phyloP scores from a whole-genome alignment of 1,284 basidiomycete genomes.

The Moniliophthora roreri region DNA sequence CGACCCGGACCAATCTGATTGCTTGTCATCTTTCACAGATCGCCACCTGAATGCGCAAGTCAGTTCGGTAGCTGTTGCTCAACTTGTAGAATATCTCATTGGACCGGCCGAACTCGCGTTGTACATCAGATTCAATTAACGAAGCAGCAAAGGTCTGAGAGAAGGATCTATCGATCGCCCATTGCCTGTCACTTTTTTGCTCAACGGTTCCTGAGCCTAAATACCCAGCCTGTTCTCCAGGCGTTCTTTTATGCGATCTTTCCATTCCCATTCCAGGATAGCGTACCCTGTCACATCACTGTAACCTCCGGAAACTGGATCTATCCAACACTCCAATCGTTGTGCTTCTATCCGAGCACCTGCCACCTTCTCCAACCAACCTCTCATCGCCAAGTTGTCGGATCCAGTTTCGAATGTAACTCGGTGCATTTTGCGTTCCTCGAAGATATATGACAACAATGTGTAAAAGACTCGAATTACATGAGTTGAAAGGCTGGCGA shows the following conservation, averaged over 20 bases:
- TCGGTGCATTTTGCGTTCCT: slow-evolving; percentile 6
- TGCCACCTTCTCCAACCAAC: slow-evolving; percentile 15
- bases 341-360: slow-evolving; percentile 12
- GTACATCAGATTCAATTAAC: background rate
- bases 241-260: slow-evolving; percentile 9
- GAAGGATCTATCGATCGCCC: background rate
- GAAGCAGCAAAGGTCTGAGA: background rate
- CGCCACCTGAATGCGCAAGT: slow-evolving; percentile 12
- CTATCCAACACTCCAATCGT: slow-evolving; percentile 12
- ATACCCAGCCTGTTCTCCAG: slow-evolving; percentile 13
- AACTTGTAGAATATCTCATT: background rate
- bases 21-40: slow-evolving; percentile 13
- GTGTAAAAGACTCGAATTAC: slow-evolving; percentile 7
- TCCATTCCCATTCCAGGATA: slow-evolving; percentile 16
- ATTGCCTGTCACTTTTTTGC: background rate
- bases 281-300: slow-evolving; percentile 15
- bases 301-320: slow-evolving; percentile 6
- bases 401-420: slow-evolving; percentile 12
- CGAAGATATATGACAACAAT: slow-evolving; percentile 12
- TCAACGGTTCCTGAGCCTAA: background rate
- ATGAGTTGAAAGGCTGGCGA: background rate
- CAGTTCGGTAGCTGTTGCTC: background rate
- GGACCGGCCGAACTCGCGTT: background rate
- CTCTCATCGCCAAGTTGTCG: slow-evolving; percentile 14
- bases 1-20: background rate